These are phyloP conservation scores for Vitis hybrid DNA, from an alignment of 177 flowering plant species.

Conservation along the genomic window DNA sequence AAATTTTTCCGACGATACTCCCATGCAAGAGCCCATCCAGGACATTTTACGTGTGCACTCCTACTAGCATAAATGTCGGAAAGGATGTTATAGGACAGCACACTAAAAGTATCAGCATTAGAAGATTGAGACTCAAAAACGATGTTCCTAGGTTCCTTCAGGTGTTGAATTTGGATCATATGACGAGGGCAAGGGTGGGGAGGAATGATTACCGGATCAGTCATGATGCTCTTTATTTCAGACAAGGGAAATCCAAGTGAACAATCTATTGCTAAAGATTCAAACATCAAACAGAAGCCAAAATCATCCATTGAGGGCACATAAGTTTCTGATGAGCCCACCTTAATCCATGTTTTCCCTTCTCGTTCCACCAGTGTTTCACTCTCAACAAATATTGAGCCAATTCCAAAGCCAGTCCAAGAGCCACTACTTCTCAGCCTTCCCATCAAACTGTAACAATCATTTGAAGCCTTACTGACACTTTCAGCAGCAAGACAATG, in stretches of 20 bases:
- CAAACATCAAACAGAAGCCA: conserved; percentile 28
- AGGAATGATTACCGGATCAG: conserved; percentile 29
- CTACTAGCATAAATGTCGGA: conserved; percentile 20
- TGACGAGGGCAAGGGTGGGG: conserved; percentile 32
- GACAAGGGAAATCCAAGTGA: conserved; percentile 4
- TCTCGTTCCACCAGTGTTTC: conserved; percentile 5
- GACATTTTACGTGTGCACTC: conserved; percentile 16
- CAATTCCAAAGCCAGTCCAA: conserved; percentile 12
- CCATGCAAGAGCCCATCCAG: conserved; percentile 46
- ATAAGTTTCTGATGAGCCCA: conserved; percentile 35
- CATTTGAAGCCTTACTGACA: conserved; percentile 4
- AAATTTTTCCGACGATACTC: conserved; percentile 41
- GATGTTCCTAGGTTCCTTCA: not conserved
- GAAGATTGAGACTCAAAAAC: conserved; percentile 2
- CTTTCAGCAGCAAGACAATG: conserved; percentile 22
- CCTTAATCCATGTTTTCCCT: conserved; percentile 20
- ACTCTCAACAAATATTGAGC: conserved; percentile 3
- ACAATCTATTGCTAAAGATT: conserved; percentile 19
- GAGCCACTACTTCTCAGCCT: conserved; percentile 10
- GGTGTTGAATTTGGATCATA: conserved; percentile 15
- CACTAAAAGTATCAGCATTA: conserved; percentile 19
- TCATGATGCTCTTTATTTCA: conserved; percentile 6
- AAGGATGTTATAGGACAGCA: conserved; percentile 45
- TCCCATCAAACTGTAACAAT: not conserved
- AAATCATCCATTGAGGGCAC: conserved; percentile 31